Percentiles rank a stretch among this genome's conserved stretches.
phyloP scores from a whole-genome alignment of 129 eudicot species.

The Flaveria robusta region DNA sequence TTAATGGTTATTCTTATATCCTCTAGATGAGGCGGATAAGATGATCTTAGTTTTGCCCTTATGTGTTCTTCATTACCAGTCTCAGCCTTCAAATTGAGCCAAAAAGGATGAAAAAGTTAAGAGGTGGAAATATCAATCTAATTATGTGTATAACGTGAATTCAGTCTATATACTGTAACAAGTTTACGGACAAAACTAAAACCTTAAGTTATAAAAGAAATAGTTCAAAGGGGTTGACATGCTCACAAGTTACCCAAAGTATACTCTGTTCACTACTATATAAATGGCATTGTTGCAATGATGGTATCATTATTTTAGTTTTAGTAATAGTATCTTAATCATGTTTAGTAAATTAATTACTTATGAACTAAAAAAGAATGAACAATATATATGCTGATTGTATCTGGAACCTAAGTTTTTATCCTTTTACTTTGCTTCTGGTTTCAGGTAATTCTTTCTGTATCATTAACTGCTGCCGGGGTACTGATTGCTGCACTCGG shows the following conservation, averaged over 20 bases:
- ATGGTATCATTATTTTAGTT: background rate
- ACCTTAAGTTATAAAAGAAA: background rate
- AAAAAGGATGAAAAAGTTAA: background rate
- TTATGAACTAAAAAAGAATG: background rate
- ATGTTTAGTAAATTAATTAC: background rate
- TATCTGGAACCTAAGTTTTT: background rate
- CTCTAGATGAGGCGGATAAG: background rate
- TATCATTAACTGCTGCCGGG: conserved; percentile 81
- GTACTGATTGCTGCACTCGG: conserved; percentile 95
- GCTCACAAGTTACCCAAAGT: background rate
- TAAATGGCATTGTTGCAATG: background rate
- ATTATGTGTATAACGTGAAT: background rate
- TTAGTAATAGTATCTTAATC: background rate
- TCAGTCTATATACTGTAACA: background rate
- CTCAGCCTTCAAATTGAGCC: background rate
- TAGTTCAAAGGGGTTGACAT: background rate
- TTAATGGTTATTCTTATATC: background rate
- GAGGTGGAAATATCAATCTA: background rate
- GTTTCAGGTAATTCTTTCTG: conserved; percentile 85
- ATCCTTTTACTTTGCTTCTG: background rate
- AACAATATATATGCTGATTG: background rate
- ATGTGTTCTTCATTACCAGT: background rate
- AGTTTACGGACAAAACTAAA: background rate
- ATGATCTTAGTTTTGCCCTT: background rate
- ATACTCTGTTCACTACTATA: background rate